phyloP scores from a whole-genome alignment of 371 early-diverging fungal species.

The Parasitella parasitica region DNA sequence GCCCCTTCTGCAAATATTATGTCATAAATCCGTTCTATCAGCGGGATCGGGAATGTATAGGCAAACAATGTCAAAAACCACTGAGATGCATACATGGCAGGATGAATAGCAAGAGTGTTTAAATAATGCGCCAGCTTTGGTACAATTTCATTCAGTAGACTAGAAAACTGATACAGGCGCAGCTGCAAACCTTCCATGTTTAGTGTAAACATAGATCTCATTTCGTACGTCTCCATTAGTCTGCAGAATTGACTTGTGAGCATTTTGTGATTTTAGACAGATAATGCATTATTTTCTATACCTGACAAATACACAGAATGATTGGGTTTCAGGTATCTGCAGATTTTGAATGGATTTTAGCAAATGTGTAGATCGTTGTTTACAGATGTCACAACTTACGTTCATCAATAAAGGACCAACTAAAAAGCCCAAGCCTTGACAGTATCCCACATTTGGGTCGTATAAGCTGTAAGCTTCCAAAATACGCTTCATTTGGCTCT shows the following conservation, averaged over 20 bases:
- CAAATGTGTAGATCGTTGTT: not conserved
- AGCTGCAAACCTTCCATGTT: slow-evolving; percentile 87
- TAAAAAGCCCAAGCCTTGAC: slow-evolving; percentile 95
- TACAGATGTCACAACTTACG: slow-evolving; percentile 35
- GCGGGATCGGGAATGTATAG: slow-evolving; percentile 75
- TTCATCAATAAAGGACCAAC: slow-evolving; percentile 91
- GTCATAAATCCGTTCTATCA: slow-evolving; percentile 81
- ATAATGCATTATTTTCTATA: slow-evolving; percentile 9
- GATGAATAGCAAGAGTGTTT: slow-evolving; percentile 67
- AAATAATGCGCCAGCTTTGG: slow-evolving; percentile 79
- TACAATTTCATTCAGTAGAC: slow-evolving; percentile 72
- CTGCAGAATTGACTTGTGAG: slow-evolving; percentile 21
- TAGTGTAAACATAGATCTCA: slow-evolving; percentile 81
- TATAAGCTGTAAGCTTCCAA: slow-evolving; percentile 90
- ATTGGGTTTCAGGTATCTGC: slow-evolving; percentile 87
- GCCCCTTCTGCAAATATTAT: slow-evolving; percentile 86
- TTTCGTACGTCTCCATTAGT: slow-evolving; percentile 87
- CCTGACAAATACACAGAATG: slow-evolving; percentile 89
- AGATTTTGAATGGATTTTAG: not conserved
- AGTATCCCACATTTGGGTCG: slow-evolving; percentile 92
- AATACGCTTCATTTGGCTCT: slow-evolving; percentile 77
- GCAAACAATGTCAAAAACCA: slow-evolving; percentile 94
- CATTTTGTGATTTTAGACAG: not conserved
- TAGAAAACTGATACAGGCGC: slow-evolving; percentile 82
- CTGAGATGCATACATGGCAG: slow-evolving; percentile 91